Evolutionary conservation across 495 filamentous ascomycete genomes (phyloP), one percentile per base, ranked within the genome.

Genomic region (Glonium stellatum): DNA sequence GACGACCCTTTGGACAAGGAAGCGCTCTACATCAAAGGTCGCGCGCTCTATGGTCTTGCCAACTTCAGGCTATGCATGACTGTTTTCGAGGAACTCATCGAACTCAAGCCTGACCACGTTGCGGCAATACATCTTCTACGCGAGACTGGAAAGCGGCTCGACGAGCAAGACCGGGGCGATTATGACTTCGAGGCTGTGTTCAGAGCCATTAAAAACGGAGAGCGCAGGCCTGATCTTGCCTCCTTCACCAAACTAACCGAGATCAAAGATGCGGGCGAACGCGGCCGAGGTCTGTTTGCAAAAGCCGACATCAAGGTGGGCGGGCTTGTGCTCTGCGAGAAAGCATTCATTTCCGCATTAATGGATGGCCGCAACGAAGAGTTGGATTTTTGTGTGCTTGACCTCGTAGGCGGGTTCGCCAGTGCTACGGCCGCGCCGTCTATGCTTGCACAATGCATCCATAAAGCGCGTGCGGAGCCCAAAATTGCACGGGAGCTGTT

Each of bases 301-400:
- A 79, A 77, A 12, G 62, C 70, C 22, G 72, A 64, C 10, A 74
- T 85, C 50, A 69, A 75, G 50, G 74, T 74, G 0, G 82, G 81
- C 0, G 79, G 82, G 5, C 70, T 84, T 12, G 63, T 84, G 0
- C 57, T 83, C 15, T 81, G 77, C 51, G 80, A 84, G 60, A 84
- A 84, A 58, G 79, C 81, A 0, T 81, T 84, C 55, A 67, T 76
- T 61, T 54, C 63, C 42, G 15, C 15, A 13, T 4, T 11, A 3
- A 11, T 18, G 15, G 55, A 18, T 22, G 58, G 54, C 49, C 70
- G 71, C 46, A 68, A 67, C 25, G 69, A 65, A 44, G 57, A 68
- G 22, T 61, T 53, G 1, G 63, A 41, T 15, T 66, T n/a, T 36
- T 66, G 49, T 62, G 61, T 49, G 58, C 52, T 66, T 44, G 39